Evolutionary conservation across 768 basidiomycete genomes (phyloP).

Genomic region (Boletus huronensis): DNA sequence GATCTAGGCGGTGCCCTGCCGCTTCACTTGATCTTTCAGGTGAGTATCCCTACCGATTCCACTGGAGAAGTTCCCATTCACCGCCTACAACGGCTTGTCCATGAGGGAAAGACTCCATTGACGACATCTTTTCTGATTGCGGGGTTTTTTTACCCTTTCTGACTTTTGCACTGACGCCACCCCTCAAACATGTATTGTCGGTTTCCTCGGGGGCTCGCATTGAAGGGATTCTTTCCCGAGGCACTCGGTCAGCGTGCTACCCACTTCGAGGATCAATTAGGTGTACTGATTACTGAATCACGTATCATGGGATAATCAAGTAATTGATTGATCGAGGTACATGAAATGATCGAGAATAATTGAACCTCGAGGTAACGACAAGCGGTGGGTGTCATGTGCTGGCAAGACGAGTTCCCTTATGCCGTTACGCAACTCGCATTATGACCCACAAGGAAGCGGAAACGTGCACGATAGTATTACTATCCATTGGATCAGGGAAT

Average conservation of each 20-base stretch:
- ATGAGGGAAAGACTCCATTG: background rate
- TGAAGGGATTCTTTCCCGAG: constrained; percentile 2
- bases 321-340: background rate
- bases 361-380: background rate
- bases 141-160: background rate
- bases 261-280: background rate
- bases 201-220: background rate
- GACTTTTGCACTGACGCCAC: background rate
- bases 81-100: background rate
- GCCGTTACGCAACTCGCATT: constrained; percentile 4
- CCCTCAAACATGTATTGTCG: background rate
- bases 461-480: background rate
- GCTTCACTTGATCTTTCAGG: background rate
- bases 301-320: background rate
- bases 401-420: background rate
- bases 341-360: constrained; percentile 4
- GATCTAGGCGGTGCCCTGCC: background rate
- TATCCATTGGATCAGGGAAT: constrained; percentile 18
- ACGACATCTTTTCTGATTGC: background rate
- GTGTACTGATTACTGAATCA: background rate
- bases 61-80: background rate
- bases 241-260: constrained; percentile 1
- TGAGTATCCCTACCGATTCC: background rate
- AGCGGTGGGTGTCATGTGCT: background rate
- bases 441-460: background rate